Percentiles rank a stretch among this genome's conserved stretches.
phyloP scores from a whole-genome alignment of 2,329 filamentous ascomycete species.

The Alternaria alternata region DNA sequence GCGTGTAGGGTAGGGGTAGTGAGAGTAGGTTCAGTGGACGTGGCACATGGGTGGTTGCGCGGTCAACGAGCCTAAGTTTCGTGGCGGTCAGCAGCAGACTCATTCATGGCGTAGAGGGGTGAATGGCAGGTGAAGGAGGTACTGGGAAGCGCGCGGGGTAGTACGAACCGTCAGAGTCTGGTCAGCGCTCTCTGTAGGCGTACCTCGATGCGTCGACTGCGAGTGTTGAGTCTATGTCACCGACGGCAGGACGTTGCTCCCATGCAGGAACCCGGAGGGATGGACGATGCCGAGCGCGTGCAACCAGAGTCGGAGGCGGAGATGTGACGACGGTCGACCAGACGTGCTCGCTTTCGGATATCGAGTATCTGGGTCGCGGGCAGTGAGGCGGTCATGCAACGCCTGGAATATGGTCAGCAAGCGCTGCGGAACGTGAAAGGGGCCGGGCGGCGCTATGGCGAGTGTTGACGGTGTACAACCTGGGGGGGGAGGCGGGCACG shows the following conservation, averaged over 20 bases:
- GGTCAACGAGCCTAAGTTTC: slow-evolving; percentile 36
- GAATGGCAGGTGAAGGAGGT: slow-evolving; percentile 19
- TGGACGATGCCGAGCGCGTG: slow-evolving; percentile 31
- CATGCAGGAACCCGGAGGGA: slow-evolving; percentile 31
- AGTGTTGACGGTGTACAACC: slow-evolving; percentile 48
- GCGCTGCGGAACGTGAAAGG: slow-evolving; percentile 37
- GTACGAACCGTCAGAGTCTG: slow-evolving; percentile 47
- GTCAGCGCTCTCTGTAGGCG: slow-evolving; percentile 41
- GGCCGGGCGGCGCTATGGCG: slow-evolving; percentile 37
- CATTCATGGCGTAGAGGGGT: slow-evolving; percentile 17
- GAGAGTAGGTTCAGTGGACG: slow-evolving; percentile 26
- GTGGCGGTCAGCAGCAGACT: slow-evolving; percentile 45
- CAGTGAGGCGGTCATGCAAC: slow-evolving; percentile 29
- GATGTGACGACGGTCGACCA: slow-evolving; percentile 10
- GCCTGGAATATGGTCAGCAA: slow-evolving; percentile 43
- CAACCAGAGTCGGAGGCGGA: slow-evolving; percentile 20
- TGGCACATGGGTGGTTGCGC: slow-evolving; percentile 39
- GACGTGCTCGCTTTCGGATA: slow-evolving; percentile 11
- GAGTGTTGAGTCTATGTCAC: slow-evolving; percentile 35
- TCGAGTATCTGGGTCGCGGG: slow-evolving; percentile 21
- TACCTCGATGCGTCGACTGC: slow-evolving; percentile 39
- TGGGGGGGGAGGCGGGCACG: slow-evolving; percentile 39
- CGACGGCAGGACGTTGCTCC: slow-evolving; percentile 25
- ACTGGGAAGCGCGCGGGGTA: slow-evolving; percentile 37
- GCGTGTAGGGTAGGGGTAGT: slow-evolving; percentile 23